Percentiles rank a stretch among this genome's conserved stretches.
Conservation (phyloP, 768 basidiomycete species). For the Mycena maculata region DNA sequence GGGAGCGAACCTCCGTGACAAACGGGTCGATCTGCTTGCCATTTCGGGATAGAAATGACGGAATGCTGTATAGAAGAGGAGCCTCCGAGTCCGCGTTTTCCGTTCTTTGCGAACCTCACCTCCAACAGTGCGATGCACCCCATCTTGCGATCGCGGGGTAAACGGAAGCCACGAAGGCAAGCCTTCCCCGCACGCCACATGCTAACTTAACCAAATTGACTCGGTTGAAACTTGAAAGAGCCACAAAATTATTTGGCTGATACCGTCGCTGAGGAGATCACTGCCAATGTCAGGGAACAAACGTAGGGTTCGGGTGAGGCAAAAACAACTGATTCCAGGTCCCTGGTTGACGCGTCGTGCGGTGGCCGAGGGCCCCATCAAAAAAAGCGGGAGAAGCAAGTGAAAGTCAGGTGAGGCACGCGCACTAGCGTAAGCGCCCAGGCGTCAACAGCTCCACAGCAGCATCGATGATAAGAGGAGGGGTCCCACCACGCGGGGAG, state of each 20-base stretch:
- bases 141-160: background rate
- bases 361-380: constrained; percentile 27
- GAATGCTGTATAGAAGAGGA: background rate
- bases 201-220: constrained; percentile 22
- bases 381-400: constrained; percentile 32
- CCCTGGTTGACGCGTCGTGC: background rate
- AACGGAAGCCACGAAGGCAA: background rate
- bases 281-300: background rate
- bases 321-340: constrained; percentile 11
- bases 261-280: constrained; percentile 4
- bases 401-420: constrained; percentile 24
- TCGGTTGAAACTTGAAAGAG: constrained; percentile 14
- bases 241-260: background rate
- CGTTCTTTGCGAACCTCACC: no score
- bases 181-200: constrained; percentile 9
- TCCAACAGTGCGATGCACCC: no score
- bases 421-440: constrained; percentile 20
- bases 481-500: background rate
- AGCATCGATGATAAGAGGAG: background rate
- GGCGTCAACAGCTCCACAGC: constrained; percentile 23
- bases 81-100: background rate
- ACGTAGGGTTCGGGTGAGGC: background rate
- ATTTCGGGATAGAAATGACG: background rate
- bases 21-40: constrained; percentile 7
- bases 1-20: background rate